These are phyloP conservation scores for Pichia membranifaciens DNA, from an alignment of 805 yeast genomes.

Conservation along the genomic window DNA sequence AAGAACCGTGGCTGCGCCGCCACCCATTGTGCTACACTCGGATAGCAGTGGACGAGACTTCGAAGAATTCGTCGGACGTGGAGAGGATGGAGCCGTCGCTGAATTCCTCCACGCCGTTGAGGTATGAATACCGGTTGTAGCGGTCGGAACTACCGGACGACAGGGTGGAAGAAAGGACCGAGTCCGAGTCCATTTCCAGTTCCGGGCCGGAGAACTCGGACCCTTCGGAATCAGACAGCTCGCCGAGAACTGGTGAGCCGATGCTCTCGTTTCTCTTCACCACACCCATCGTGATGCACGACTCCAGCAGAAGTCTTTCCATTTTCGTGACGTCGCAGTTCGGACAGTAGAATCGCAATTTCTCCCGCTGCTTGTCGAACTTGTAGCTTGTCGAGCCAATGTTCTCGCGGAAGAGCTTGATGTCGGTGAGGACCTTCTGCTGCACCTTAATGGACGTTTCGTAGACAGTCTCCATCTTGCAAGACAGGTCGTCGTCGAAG, in stretches of 20 bases:
- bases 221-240: no score
- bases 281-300: constrained; percentile 42
- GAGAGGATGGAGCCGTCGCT: constrained; percentile 1
- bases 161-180: background rate
- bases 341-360: constrained; percentile 53
- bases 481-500: constrained; percentile 20
- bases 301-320: constrained; percentile 50
- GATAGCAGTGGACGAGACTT: constrained; percentile 3
- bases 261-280: constrained; percentile 8
- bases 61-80: constrained; percentile 9
- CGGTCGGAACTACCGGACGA: background rate
- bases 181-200: constrained; percentile 1
- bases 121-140: no score
- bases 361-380: constrained; percentile 31
- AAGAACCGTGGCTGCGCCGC: no score
- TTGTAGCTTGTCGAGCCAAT: constrained; percentile 38
- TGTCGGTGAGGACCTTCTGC: constrained; percentile 17
- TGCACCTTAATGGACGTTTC: constrained; percentile 18
- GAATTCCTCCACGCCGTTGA: no score
- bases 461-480: constrained; percentile 9
- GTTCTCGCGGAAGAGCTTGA: constrained; percentile 19
- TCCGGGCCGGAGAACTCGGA: background rate
- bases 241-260: no score
- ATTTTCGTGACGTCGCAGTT: constrained; percentile 58
- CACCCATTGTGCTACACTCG: constrained; percentile 3